Evolutionary conservation across 1,284 basidiomycete genomes (phyloP), one percentile per base, ranked within the genome.

Genomic region (Schizophyllum amplum): DNA sequence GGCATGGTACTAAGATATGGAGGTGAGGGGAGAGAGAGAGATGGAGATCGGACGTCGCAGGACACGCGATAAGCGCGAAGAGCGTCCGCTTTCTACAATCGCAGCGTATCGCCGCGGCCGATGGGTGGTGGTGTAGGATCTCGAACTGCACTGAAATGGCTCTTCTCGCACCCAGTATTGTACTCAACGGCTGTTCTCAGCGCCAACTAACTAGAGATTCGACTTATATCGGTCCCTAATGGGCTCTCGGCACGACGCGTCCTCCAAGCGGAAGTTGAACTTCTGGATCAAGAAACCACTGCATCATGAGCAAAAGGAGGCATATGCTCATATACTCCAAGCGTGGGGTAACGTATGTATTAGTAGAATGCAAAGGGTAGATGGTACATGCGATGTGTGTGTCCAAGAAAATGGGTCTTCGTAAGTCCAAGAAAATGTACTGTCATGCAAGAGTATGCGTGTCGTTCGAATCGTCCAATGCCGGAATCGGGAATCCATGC

Each of bases 1-100:
- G 81, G 67, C 86, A 90, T 88, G 54, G 60, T 65, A 58, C 5
- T 50, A 55, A 42, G 33, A 42, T 9, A 13, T 33, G 27, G 13
- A 33, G 27, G 33, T 42, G 33, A 3, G 7, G 7, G 33, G 55
- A 55, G 26, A 23, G 42, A 52, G 26, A 51, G 55, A 52, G 24
- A 54, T 26, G 24, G 54, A 51, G 22, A 62, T 52, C 51, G 33
- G 33, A 17, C 13, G 17, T 17, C 33, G 33, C 33, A 13, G 13
- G 33, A 42, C 13, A 42, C 33, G 33, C 33, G 33, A 42, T 42
- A 42, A 42, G 33, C 11, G 33, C 33, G 33, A 42, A 42, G 33
- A 9, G 33, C 33, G 33, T 42, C 13, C 33, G 33, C 33, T 17
- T 42, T n/a, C n/a, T 9, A 42, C 33, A 42, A 13, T 42, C 33